Evolutionary conservation across 2,329 filamentous ascomycete genomes (phyloP).

Genomic region (Apiospora marii): DNA sequence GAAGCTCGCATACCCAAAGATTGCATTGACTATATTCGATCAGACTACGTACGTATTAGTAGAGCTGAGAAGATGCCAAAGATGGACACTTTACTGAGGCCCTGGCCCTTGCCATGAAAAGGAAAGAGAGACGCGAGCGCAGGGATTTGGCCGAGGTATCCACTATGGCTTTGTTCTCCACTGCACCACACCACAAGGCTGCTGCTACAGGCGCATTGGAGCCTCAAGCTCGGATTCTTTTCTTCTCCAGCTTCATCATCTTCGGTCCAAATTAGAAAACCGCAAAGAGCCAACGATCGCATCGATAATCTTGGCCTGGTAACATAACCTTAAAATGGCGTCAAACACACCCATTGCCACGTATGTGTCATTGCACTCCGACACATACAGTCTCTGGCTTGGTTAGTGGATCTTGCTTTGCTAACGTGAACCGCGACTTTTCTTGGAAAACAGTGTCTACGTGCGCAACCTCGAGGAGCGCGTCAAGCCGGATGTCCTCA

Average conservation of each 20-base stretch:
- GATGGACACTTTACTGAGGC: background rate
- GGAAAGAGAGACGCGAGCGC: background rate
- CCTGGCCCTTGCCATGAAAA: background rate
- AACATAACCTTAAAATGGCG: slow-evolving; percentile 38
- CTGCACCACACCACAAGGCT: background rate
- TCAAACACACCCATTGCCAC: slow-evolving; percentile 63
- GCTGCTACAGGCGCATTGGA: background rate
- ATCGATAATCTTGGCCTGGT: background rate
- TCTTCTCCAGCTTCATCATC: slow-evolving; percentile 4
- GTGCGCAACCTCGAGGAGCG: slow-evolving; percentile 91
- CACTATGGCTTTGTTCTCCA: slow-evolving; percentile 7
- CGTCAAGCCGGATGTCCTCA: slow-evolving; percentile 81
- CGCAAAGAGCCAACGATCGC: background rate
- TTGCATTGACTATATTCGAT: background rate
- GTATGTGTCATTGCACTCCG: slow-evolving; percentile 79
- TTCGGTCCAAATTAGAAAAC: background rate
- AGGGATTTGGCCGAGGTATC: background rate
- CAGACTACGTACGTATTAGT: no score
- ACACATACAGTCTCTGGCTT: slow-evolving; percentile 54
- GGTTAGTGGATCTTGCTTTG: slow-evolving; percentile 28
- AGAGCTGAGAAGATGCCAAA: background rate
- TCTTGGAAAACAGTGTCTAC: slow-evolving; percentile 60
- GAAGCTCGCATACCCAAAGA: background rate
- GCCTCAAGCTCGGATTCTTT: slow-evolving; percentile 10
- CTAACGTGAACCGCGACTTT: slow-evolving; percentile 25